Base-by-base conservation (phyloP, 2,329 filamentous ascomycete genomes). In the Neofusicoccum umdonicola region DNA sequence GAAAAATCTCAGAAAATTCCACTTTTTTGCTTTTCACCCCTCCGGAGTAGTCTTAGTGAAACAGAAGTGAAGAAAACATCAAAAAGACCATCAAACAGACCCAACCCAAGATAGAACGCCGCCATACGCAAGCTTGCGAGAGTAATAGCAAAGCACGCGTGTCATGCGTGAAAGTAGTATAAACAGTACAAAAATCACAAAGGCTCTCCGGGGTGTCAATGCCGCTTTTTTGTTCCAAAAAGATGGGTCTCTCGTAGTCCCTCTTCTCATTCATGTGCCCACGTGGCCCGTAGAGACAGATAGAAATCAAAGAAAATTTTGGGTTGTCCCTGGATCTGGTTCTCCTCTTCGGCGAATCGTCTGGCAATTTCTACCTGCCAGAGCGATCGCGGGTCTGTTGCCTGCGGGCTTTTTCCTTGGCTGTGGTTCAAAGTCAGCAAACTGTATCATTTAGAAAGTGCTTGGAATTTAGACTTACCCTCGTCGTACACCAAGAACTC, bases 401-500 rank as follows among this genome's bases (percentile, higher is more conserved):
- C 79, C 87, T 85, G 71, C 89, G 83, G 73, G 85, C 80, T 78
- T 86, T 86, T 71, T 91, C 89, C 79, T 89, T 90, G 68, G 79
- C 89, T 90, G 69, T 22, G 27, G 3, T 27, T 6, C 1, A 17
- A 11, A 15, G 48, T 54, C 54, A 52, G 58, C 42, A 8, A 34
- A 15, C 5, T 51, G 9, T 39, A 17, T 35, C 31, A 15, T 39
- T 15, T 52, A 31, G 27, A 52, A 12, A 17, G 31, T 51, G 17
- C 12, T 17, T 7, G 12, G 66, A 8, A 62, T 58, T 15, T 44
- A 35, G 51, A 74, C 87, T 78, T 84, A 90, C 87, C 86, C 81
- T 88, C 85, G 77, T 96, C 92, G 79, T 92, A 97, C 17, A 93
- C 86, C 75, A 98, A 84, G 81, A 98, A 97, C 79, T 98, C 95